Percentiles rank a stretch among this genome's conserved stretches.
Evolutionary conservation across 2,329 filamentous ascomycete species (phyloP).

Genomic region (Lomentospora prolificans): DNA sequence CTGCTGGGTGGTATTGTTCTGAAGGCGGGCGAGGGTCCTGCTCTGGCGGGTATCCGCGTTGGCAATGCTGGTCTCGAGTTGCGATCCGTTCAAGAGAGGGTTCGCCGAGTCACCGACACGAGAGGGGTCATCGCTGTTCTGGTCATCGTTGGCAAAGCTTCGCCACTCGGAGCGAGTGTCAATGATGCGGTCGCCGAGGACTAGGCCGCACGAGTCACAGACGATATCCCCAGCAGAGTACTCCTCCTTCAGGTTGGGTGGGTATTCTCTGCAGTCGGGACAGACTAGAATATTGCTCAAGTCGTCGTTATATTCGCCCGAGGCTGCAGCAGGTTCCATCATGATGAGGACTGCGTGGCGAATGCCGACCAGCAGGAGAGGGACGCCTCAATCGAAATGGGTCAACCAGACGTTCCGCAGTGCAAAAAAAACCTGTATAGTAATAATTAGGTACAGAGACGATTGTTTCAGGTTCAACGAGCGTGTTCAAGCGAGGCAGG

Average conservation of each 20-base stretch:
- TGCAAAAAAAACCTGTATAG: not conserved
- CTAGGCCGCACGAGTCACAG: constrained; percentile 82
- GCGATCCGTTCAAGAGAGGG: constrained; percentile 78
- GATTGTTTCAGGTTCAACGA: not conserved
- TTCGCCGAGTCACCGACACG: constrained; percentile 95
- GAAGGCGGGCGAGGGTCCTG: constrained; percentile 70
- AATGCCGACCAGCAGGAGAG: not conserved
- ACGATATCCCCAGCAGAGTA: constrained; percentile 89
- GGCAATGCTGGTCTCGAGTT: constrained; percentile 80
- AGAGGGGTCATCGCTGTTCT: constrained; percentile 90
- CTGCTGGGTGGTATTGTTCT: constrained; percentile 71
- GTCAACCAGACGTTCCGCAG: not conserved
- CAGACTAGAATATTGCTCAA: constrained; percentile 80
- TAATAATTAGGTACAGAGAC: not conserved
- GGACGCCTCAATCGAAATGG: not conserved
- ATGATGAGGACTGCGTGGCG: constrained; percentile 2
- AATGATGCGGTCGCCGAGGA: constrained; percentile 82
- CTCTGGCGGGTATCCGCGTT: constrained; percentile 65
- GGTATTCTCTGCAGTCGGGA: constrained; percentile 80
- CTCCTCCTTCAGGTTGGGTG: constrained; percentile 89
- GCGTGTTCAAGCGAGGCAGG: not conserved
- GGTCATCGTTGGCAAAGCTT: constrained; percentile 97
- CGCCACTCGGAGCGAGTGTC: constrained; percentile 97
- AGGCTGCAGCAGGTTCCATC: constrained; percentile 20
- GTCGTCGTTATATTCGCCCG: constrained; percentile 60